phyloP scores from a whole-genome alignment of 1,139 yeast genomes.

The Kurtzmaniella quercitrusa region DNA sequence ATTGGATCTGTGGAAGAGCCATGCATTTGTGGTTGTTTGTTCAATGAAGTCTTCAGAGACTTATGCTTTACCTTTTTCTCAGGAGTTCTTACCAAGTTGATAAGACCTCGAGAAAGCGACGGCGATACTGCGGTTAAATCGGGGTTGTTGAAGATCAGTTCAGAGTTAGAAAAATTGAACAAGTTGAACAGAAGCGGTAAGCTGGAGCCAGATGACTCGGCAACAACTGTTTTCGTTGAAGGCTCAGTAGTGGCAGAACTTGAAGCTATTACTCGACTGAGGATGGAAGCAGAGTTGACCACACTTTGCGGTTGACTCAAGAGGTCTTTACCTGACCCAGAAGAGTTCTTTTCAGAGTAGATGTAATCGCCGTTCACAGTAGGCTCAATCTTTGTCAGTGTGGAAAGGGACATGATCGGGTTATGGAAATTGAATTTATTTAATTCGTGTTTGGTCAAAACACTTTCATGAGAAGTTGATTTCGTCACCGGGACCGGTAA shows the following conservation, averaged over 20 bases:
- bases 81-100: constrained; percentile 13
- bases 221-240: background rate
- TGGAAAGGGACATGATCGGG: constrained; percentile 17
- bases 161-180: background rate
- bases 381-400: constrained; percentile 3
- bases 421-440: constrained; percentile 29
- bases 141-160: background rate
- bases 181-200: background rate
- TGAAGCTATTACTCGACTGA: background rate
- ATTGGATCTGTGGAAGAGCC: constrained; percentile 4
- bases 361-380: constrained; percentile 1
- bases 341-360: background rate
- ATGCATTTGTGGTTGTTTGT: constrained; percentile 6
- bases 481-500: constrained; percentile 29
- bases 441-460: constrained; percentile 10
- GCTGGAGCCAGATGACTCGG: background rate
- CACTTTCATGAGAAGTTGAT: constrained; percentile 24
- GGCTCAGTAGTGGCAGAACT: background rate
- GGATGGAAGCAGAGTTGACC: background rate
- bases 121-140: background rate
- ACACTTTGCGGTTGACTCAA: constrained; percentile 3
- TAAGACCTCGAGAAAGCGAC: constrained; percentile 15
- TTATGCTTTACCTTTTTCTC: constrained; percentile 12
- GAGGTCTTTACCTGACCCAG: constrained; percentile 8
- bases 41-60: constrained; percentile 10